phyloP scores from a whole-genome alignment of 1,284 basidiomycete genomes.

The Puccinia coronata region DNA sequence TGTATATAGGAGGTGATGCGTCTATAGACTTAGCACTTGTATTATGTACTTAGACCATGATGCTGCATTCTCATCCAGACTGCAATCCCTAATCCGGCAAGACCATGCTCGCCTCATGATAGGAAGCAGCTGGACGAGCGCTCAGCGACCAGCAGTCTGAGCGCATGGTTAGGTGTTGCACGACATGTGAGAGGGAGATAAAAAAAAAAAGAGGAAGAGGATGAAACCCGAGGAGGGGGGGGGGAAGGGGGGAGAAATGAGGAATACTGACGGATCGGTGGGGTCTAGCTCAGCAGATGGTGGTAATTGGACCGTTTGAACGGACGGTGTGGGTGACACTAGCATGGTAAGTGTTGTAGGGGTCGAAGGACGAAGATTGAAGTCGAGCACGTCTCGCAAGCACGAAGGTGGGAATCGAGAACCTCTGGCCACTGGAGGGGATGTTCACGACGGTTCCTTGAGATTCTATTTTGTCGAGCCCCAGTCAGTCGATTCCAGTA shows the following conservation, averaged over 20 bases:
- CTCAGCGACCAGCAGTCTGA: background rate
- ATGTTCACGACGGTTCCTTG: background rate
- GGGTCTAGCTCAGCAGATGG: background rate
- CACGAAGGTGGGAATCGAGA: no score
- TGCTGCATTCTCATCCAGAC: background rate
- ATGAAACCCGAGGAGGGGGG: no score
- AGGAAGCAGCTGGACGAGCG: background rate
- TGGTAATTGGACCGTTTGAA: constrained; percentile 4
- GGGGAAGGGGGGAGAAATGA: background rate
- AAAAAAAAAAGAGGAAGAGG: background rate
- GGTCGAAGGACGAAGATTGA: background rate
- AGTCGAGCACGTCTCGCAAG: background rate
- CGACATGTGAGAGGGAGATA: background rate
- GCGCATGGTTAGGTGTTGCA: background rate
- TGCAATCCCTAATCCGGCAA: constrained; percentile 8
- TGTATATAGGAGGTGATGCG: background rate
- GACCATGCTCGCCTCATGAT: background rate
- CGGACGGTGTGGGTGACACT: constrained; percentile 12
- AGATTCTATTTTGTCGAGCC: background rate
- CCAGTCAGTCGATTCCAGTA: no score
- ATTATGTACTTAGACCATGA: background rate
- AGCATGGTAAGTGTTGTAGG: background rate
- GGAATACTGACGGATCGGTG: constrained; percentile 32
- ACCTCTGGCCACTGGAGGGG: no score
- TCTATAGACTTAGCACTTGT: constrained; percentile 1